Conservation (phyloP, 208 protist genomes). For the Leishmania turanica region DNA sequence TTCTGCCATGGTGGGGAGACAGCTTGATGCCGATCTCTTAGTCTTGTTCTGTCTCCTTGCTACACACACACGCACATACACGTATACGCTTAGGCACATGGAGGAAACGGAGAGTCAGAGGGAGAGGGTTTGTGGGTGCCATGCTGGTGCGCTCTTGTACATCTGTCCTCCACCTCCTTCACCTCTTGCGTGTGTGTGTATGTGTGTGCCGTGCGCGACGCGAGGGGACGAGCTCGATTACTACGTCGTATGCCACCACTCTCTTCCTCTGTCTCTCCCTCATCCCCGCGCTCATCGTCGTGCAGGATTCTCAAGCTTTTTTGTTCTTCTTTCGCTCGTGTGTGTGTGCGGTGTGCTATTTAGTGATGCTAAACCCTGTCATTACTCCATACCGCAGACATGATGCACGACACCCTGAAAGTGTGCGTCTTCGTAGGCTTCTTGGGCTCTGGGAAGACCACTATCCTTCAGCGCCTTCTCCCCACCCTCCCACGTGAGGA, state of each 20-base stretch:
- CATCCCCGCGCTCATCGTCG: background rate
- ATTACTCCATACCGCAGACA: background rate
- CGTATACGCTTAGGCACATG: background rate
- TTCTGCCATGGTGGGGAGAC: background rate
- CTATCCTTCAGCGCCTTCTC: slow-evolving; percentile 2
- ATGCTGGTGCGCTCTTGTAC: background rate
- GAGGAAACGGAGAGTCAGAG: background rate
- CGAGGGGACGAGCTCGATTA: background rate
- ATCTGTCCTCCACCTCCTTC: background rate
- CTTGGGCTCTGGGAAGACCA: slow-evolving; percentile 4
- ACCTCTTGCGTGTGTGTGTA: background rate
- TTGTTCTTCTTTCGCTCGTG: background rate
- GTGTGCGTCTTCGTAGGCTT: background rate
- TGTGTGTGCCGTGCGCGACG: background rate
- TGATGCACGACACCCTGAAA: background rate
- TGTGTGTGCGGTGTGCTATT: background rate
- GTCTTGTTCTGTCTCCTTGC: background rate
- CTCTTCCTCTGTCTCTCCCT: background rate
- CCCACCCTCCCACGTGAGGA: slow-evolving; percentile 2
- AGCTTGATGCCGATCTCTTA: slow-evolving; percentile 2
- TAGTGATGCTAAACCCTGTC: background rate
- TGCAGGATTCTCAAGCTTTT: background rate
- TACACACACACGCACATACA: background rate
- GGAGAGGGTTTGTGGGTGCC: background rate
- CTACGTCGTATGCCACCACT: background rate